Conservation (phyloP, 805 yeast species). For the Suhomyces pyralidae region DNA sequence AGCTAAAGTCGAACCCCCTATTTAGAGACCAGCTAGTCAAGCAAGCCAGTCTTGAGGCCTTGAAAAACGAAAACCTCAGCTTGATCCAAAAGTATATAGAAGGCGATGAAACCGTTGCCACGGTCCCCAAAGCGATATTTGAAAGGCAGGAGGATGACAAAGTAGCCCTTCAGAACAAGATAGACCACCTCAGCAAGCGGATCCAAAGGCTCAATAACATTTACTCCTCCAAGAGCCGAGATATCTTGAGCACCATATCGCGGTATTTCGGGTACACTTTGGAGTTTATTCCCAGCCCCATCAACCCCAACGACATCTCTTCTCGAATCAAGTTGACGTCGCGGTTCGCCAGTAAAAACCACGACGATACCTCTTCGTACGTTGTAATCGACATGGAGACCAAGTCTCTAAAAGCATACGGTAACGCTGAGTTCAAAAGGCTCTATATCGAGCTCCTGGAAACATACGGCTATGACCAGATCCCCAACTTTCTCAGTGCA, state of each 20-base stretch:
- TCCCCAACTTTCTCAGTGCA: slow-evolving; percentile 77
- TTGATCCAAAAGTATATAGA: slow-evolving; percentile 35
- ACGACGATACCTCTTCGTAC: slow-evolving; percentile 33
- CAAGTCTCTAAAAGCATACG: slow-evolving; percentile 53
- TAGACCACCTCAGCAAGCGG: slow-evolving; percentile 50
- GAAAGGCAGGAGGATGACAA: slow-evolving; percentile 60
- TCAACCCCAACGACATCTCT: slow-evolving; percentile 45
- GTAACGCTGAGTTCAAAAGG: slow-evolving; percentile 35
- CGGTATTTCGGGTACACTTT: slow-evolving; percentile 69
- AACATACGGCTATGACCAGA: slow-evolving; percentile 68
- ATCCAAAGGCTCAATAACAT: slow-evolving; percentile 52
- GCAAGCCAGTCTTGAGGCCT: slow-evolving; percentile 45
- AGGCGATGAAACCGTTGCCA: slow-evolving; percentile 15
- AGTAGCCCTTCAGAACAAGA: slow-evolving; percentile 43
- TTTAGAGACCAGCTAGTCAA: slow-evolving; percentile 59
- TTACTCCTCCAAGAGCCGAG: slow-evolving; percentile 64
- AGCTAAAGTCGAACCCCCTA: slow-evolving; percentile 65
- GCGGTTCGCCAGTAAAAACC: slow-evolving; percentile 32
- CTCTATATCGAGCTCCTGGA: slow-evolving; percentile 50
- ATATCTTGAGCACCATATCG: slow-evolving; percentile 65
- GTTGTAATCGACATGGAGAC: slow-evolving; percentile 56
- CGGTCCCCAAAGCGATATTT: slow-evolving; percentile 59
- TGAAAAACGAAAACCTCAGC: slow-evolving; percentile 58
- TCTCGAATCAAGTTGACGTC: slow-evolving; percentile 54
- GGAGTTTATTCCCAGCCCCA: slow-evolving; percentile 54